Conservation (phyloP, 495 filamentous ascomycete genomes). For the Daldinia vernicosa region DNA sequence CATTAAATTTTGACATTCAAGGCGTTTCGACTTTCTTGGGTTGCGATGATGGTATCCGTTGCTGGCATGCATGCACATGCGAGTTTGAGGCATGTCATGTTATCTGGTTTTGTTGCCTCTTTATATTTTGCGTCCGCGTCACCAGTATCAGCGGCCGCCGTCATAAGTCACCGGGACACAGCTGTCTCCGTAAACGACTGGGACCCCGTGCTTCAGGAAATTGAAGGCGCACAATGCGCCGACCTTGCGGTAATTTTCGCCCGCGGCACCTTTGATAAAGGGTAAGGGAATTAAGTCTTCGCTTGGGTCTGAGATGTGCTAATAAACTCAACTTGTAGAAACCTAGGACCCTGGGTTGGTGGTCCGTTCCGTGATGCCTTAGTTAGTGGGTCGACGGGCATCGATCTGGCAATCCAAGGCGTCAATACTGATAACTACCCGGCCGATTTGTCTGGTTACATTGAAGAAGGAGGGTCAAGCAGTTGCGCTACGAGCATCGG, state of each 20-base stretch:
- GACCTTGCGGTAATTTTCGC: conserved; percentile 45
- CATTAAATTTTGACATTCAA: background rate
- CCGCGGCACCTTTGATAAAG: conserved; percentile 42
- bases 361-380: conserved; percentile 33
- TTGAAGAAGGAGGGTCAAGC: conserved; percentile 34
- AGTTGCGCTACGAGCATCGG: conserved; percentile 35
- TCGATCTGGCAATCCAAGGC: conserved; percentile 36
- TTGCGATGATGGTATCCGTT: background rate
- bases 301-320: background rate
- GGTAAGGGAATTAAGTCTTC: conserved; percentile 20
- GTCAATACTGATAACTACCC: conserved; percentile 33
- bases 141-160: conserved; percentile 10
- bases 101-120: conserved; percentile 15
- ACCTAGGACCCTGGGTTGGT: conserved; percentile 39
- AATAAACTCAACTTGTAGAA: conserved; percentile 19
- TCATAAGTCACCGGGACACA: conserved; percentile 16
- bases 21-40: background rate
- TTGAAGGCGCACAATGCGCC: conserved; percentile 21
- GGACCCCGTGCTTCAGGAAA: conserved; percentile 26
- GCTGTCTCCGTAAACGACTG: conserved; percentile 36
- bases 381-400: conserved; percentile 6
- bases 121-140: background rate
- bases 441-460: conserved; percentile 37
- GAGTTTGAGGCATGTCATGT: background rate
- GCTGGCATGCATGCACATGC: background rate